Conservation (phyloP, 2,329 filamentous ascomycete genomes). For the Sclerotinia nivalis region DNA sequence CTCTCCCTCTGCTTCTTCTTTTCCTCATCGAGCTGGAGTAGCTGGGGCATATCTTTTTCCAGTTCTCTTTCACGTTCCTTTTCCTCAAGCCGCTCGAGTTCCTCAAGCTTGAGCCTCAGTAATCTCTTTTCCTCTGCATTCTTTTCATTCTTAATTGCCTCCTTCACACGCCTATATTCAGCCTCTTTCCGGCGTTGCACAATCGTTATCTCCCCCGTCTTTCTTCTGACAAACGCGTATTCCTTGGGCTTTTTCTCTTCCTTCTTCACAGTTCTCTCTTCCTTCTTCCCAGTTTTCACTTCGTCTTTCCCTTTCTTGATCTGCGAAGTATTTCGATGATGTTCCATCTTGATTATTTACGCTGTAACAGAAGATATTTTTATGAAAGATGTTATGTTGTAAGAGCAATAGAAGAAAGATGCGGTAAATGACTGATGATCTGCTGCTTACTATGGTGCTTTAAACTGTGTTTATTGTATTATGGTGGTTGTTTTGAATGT, state of each 20-base stretch:
- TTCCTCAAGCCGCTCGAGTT: no score
- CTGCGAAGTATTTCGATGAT: background rate
- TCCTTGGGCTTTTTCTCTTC: background rate
- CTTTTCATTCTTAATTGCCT: background rate
- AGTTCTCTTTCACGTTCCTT: no score
- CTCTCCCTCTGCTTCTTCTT: no score
- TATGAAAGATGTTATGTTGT: background rate
- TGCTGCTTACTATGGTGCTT: background rate
- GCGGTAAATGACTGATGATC: background rate
- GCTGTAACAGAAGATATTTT: background rate
- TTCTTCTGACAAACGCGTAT: background rate
- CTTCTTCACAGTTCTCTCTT: background rate
- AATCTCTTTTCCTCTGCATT: background rate
- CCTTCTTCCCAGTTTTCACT: no score
- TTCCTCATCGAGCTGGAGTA: no score
- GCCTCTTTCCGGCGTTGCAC: background rate
- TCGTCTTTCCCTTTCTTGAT: background rate
- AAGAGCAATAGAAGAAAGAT: background rate
- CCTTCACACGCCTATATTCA: background rate
- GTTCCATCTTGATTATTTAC: background rate
- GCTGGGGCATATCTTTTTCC: no score
- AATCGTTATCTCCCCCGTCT: background rate
- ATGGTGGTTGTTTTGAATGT: background rate
- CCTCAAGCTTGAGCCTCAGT: no score
- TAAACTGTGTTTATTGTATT: background rate